Evolutionary conservation across 176 grass and related monocot genomes (phyloP).

Genomic region (Oryza coarctata): DNA sequence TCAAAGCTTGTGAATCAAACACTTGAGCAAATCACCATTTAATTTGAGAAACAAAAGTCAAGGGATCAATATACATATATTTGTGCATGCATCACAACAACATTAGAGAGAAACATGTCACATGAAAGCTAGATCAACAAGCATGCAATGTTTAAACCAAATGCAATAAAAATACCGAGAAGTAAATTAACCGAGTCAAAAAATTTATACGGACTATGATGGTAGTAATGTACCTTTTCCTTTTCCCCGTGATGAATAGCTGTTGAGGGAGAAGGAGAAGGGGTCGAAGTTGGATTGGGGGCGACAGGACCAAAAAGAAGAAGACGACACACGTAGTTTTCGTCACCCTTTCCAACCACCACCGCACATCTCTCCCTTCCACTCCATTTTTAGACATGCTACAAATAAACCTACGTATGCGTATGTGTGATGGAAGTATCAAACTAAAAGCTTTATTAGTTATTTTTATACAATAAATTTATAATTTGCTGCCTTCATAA

Average conservation of each 20-base stretch:
- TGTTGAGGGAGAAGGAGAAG: conserved; percentile 31
- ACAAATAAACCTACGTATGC: neutral
- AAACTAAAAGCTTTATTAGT: neutral
- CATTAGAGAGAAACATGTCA: neutral
- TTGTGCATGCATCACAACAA: neutral
- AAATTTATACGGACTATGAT: neutral
- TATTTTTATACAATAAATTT: no score
- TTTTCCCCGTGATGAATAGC: neutral
- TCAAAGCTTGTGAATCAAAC: neutral
- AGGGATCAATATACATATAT: neutral
- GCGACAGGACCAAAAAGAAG: neutral
- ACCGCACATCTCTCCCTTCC: neutral
- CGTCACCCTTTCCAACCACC: neutral
- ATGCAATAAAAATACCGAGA: neutral
- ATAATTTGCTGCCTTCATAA: no score
- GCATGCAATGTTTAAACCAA: neutral
- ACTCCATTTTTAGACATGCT: conserved; percentile 40
- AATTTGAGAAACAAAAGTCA: neutral
- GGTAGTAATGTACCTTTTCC: neutral
- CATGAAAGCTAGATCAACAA: neutral
- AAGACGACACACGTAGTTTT: neutral
- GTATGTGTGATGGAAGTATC: neutral
- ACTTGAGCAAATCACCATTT: neutral
- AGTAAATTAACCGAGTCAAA: neutral
- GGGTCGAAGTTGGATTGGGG: neutral